Evolutionary conservation across 2,329 filamentous ascomycete genomes (phyloP), one percentile per base, ranked within the genome.

Genomic region (Cercospora zeae-maydis): DNA sequence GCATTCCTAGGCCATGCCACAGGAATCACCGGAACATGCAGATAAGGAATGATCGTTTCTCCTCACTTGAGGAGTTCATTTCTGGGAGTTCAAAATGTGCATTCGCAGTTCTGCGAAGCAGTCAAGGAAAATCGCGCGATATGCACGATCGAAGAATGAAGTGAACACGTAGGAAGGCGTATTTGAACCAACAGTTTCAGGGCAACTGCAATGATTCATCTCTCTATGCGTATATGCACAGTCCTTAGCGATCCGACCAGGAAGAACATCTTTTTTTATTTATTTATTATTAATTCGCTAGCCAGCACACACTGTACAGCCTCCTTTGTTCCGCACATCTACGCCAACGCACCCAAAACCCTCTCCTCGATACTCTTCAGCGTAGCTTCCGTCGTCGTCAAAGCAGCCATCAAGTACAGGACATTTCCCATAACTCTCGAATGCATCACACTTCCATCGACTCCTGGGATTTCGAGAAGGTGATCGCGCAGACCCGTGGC

Each of bases 361-460:
- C 65, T 72, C 61, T 64, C 72, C 70, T 83, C 79, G 49, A 82
- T 70, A 45, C 70, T 74, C 21, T 66, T 68, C 45, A 83, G 58
- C 4, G 77, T 77, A 58, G 79, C 76, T n/a, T 72, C 67, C 21
- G 74, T 77, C 0, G 81, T 81, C 1, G 80, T 83, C 68, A 83
- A 72, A 61, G 83, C 84, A 7, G 83, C 80, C 84, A 87, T 87
- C 36, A 87, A 73, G 69, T 87, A 87, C 16, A 86, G 75, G 13
- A 87, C 81, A 71, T 86, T 86, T 0, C 85, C 85, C 21, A 87
- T 74, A 4, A 87, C 82, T n/a, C 85, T 76, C 2, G 82, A 85
- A 69, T 87, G 84, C 3, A 87, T 79, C 10, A 79, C 79, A 56
- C 80, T 78, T 2, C 68, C 64, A 19, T 78, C 69, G 4, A 60